Conservation (phyloP, 1,139 yeast species). For the Suhomyces choctaworum region DNA sequence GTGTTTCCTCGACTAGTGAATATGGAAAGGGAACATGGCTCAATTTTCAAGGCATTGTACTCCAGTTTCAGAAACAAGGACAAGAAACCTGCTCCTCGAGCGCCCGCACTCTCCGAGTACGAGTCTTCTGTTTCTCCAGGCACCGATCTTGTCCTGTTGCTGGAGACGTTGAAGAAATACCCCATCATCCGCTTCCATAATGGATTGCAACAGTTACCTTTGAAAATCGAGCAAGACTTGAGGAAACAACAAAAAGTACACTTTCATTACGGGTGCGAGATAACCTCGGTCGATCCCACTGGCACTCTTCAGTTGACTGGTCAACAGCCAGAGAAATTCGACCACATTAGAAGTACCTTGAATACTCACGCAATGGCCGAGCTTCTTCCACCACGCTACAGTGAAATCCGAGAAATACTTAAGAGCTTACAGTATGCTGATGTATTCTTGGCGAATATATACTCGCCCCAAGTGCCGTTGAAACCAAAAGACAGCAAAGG, state of each 20-base stretch:
- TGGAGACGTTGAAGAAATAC: slow-evolving; percentile 37
- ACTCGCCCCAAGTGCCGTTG: slow-evolving; percentile 27
- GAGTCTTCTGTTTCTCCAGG: slow-evolving; percentile 35
- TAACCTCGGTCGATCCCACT: slow-evolving; percentile 23
- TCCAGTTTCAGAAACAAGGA: slow-evolving; percentile 15
- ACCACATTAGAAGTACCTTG: slow-evolving; percentile 62
- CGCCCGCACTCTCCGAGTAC: slow-evolving; percentile 24
- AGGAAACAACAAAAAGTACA: slow-evolving; percentile 39
- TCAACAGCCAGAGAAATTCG: slow-evolving; percentile 25
- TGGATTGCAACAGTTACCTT: slow-evolving; percentile 58
- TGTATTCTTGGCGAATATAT: slow-evolving; percentile 62
- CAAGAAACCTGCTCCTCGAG: slow-evolving; percentile 7
- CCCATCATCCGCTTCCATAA: slow-evolving; percentile 55
- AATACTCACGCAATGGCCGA: slow-evolving; percentile 37
- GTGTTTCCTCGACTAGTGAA: slow-evolving; percentile 53
- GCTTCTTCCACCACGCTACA: slow-evolving; percentile 13
- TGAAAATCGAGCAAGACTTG: slow-evolving; percentile 38
- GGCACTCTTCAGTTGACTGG: slow-evolving; percentile 13
- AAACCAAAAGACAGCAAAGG: slow-evolving; percentile 57
- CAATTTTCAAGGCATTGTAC: slow-evolving; percentile 45
- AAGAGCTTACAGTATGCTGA: slow-evolving; percentile 46
- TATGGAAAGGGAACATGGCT: slow-evolving; percentile 61
- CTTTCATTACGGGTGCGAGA: slow-evolving; percentile 28
- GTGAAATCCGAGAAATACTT: slow-evolving; percentile 3
- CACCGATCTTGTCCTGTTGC: slow-evolving; percentile 37